Percentiles rank a stretch among this genome's conserved stretches.
Evolutionary conservation across 2,329 filamentous ascomycete genomes (phyloP).

Genomic region (Fusarium sp.): DNA sequence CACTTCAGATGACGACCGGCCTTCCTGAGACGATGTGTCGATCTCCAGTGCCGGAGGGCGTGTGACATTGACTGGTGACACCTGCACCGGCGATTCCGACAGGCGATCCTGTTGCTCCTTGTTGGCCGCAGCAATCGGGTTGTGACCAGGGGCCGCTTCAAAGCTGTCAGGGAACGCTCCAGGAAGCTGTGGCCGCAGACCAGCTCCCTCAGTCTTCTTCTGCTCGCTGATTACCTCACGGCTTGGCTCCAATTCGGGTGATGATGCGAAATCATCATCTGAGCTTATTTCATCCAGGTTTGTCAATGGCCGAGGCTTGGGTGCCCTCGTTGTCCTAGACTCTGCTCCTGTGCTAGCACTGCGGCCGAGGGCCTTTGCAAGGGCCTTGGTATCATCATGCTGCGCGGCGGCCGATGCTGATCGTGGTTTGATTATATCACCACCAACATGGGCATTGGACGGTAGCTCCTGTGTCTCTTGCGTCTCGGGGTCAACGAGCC

Average conservation of each 20-base stretch:
- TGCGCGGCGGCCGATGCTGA: conserved; percentile 54
- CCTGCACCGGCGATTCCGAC: conserved; percentile 79
- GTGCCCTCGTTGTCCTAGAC: conserved; percentile 66
- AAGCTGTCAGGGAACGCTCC: conserved; percentile 62
- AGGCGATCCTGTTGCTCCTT: conserved; percentile 61
- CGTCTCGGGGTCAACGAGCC: conserved; percentile 70
- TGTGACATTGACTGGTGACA: conserved; percentile 59
- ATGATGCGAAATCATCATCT: conserved; percentile 59
- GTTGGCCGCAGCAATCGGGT: conserved; percentile 52
- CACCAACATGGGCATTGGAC: conserved; percentile 50
- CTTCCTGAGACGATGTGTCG: conserved; percentile 81
- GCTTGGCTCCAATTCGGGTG: conserved; percentile 37
- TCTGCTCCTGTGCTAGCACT: conserved; percentile 59
- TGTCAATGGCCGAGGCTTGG: conserved; percentile 70
- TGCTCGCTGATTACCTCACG: conserved; percentile 28
- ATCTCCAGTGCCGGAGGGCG: conserved; percentile 78
- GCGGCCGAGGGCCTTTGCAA: conserved; percentile 43
- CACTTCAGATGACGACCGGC: conserved; percentile 74
- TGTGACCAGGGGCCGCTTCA: conserved; percentile 51
- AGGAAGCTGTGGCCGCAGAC: conserved; percentile 54
- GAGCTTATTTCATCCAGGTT: conserved; percentile 80
- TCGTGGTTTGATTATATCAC: conserved; percentile 51
- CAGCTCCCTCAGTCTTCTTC: conserved; percentile 40
- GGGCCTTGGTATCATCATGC: conserved; percentile 56
- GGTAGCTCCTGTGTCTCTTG: conserved; percentile 59